These are phyloP conservation scores for Exophiala viscosa DNA, from an alignment of 2,329 filamentous ascomycete species.

Conservation along the genomic window DNA sequence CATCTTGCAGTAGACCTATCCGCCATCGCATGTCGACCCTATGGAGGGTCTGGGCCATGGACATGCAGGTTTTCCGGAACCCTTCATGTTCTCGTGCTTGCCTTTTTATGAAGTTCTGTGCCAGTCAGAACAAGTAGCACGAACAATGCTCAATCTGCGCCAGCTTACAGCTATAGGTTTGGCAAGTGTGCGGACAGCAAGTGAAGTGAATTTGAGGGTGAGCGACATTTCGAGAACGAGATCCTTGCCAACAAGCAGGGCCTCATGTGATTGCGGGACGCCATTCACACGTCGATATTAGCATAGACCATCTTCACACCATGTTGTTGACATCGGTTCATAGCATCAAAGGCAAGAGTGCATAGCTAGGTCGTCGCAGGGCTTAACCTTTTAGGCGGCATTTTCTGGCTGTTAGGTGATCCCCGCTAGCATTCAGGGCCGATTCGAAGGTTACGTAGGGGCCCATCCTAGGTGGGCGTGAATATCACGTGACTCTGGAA, in stretches of 20 bases:
- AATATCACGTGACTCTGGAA: background rate
- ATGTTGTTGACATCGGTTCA: constrained; percentile 1
- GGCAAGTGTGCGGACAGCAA: constrained; percentile 62
- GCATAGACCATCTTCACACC: background rate
- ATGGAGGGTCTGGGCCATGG: constrained; percentile 62
- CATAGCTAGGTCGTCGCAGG: too few relatives aligned
- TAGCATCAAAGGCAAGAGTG: background rate
- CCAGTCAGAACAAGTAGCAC: background rate
- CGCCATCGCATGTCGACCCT: constrained; percentile 65
- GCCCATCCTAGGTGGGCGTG: background rate
- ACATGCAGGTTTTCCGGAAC: constrained; percentile 60
- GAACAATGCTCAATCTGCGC: background rate
- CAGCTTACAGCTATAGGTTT: constrained; percentile 63
- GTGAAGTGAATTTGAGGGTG: constrained; percentile 63
- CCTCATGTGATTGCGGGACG: background rate
- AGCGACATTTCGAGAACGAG: constrained; percentile 33
- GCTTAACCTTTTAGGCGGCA: background rate
- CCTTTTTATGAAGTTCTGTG: constrained; percentile 63
- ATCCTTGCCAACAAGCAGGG: background rate
- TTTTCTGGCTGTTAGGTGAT: background rate
- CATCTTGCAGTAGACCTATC: constrained; percentile 61
- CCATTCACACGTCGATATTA: background rate
- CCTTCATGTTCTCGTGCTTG: constrained; percentile 66
- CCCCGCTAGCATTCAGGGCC: background rate
- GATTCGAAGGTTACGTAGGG: background rate